Conservation (phyloP, 805 yeast species). For the Saturnispora hagleri region DNA sequence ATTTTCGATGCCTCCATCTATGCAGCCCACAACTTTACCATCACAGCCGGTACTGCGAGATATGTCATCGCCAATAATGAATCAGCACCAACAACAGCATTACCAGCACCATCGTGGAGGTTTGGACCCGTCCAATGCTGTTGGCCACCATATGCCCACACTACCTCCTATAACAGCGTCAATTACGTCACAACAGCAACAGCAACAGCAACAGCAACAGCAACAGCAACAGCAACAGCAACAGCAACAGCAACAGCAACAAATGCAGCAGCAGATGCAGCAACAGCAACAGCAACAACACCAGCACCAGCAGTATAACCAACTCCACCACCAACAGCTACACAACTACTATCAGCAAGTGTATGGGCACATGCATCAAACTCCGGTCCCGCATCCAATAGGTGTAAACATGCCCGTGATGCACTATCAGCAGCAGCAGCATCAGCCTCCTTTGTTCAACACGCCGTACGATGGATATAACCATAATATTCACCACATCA, state of each 20-base stretch:
- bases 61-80: not conserved
- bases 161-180: not conserved
- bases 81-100: not conserved
- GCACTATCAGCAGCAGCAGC: not conserved
- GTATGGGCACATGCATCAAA: not conserved
- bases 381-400: not conserved
- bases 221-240: constrained; percentile 2
- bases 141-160: not conserved
- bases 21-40: not conserved
- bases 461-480: not conserved
- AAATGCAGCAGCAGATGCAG: not conserved
- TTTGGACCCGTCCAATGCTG: not conserved
- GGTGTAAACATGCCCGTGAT: not conserved
- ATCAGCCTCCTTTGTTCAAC: not conserved
- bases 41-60: not conserved
- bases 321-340: not conserved
- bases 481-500: not conserved
- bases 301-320: constrained; percentile 1
- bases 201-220: not conserved
- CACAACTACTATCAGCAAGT: not conserved
- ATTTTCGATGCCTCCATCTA: not conserved
- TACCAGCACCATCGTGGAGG: not conserved
- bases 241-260: not conserved
- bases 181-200: not conserved
- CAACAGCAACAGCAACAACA: constrained; percentile 1